Evolutionary conservation across 2,329 filamentous ascomycete species (phyloP), one percentile per base, ranked within the genome.

Genomic region (Ascomycota sp.): DNA sequence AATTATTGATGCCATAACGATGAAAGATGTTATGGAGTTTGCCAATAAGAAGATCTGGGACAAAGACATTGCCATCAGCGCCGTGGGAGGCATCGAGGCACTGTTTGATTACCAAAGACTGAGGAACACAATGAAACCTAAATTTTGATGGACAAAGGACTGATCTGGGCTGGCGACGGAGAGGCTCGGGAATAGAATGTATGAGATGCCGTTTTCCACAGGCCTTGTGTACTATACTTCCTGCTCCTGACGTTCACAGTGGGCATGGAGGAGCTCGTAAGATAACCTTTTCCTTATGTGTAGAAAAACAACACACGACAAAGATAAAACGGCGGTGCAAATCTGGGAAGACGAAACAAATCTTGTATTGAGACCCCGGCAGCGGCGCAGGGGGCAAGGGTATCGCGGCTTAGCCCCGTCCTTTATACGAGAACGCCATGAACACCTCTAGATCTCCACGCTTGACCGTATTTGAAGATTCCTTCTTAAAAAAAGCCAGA

Each of bases 11-110:
- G 67, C 63, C 47, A 86, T 98, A 53, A 82, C 82, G 43, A 83
- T 84, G 60, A 91, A 91, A 68, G 82, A 95, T 50, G 81, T 98
- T 43, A 93, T 93, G 80, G 73, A 78, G 49, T 98, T 95, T 54
- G 86, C 86, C 49, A 77, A 80, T 67, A 73, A 74, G 59, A 92
- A 89, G 64, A 64, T 98, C 40, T 98, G 89, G 89, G 89, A 98
- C 62, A 78, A 86, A 61, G 89, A 98, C 55, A 66, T 98, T 48
- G 89, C 89, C 49, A 69, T 98, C 56, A 84, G 76, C 54, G 89
- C 86, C 27, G 80, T 95, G 44, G 89, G 89, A 45, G 76, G 72
- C 61, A 83, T 95, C 51, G 89, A 95, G 69, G 86, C 74, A 53
- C 57, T 76, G 37, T 66, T 78, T 40, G 72, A 86, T 57, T 91